Percentiles rank a stretch among this genome's conserved stretches.
Conservation (phyloP, 2,329 filamentous ascomycete genomes). For the Colletotrichum aenigma region DNA sequence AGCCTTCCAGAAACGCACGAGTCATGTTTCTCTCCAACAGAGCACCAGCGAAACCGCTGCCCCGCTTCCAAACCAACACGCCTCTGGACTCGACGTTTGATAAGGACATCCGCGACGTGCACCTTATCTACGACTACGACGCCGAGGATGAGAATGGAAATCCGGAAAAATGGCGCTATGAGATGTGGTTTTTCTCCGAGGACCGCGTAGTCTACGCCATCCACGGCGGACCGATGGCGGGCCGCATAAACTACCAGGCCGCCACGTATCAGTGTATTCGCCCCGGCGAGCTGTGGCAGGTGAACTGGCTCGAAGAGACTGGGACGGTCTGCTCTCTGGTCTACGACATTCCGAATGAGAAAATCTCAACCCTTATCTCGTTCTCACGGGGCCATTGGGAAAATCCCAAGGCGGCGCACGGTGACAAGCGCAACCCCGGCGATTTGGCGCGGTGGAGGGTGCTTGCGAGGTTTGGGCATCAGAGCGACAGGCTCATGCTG, state of each 20-base stretch:
- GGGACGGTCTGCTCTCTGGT: constrained; percentile 60
- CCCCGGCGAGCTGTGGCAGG: constrained; percentile 62
- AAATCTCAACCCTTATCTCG: constrained; percentile 55
- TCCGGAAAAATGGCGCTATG: constrained; percentile 64
- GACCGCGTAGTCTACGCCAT: constrained; percentile 61
- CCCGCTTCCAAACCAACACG: constrained; percentile 21
- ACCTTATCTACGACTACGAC: constrained; percentile 62
- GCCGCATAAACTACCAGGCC: constrained; percentile 56
- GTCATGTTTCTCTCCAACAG: constrained; percentile 20
- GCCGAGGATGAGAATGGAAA: constrained; percentile 50
- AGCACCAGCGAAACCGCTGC: constrained; percentile 5
- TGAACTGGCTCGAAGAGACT: constrained; percentile 66
- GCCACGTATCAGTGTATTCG: constrained; percentile 62
- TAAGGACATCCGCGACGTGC: constrained; percentile 55
- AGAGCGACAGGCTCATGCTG: constrained; percentile 54
- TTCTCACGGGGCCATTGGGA: constrained; percentile 65
- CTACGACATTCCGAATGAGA: constrained; percentile 55
- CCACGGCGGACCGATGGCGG: constrained; percentile 64
- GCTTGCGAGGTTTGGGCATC: constrained; percentile 51
- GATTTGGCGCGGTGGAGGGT: constrained; percentile 57
- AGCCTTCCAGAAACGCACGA: not conserved
- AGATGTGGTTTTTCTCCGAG: constrained; percentile 64
- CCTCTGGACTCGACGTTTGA: constrained; percentile 41
- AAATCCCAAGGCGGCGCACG: constrained; percentile 51
- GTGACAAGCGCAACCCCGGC: constrained; percentile 56